phyloP scores from a whole-genome alignment of 2,329 filamentous ascomycete species.

The Penicillium digitatum region DNA sequence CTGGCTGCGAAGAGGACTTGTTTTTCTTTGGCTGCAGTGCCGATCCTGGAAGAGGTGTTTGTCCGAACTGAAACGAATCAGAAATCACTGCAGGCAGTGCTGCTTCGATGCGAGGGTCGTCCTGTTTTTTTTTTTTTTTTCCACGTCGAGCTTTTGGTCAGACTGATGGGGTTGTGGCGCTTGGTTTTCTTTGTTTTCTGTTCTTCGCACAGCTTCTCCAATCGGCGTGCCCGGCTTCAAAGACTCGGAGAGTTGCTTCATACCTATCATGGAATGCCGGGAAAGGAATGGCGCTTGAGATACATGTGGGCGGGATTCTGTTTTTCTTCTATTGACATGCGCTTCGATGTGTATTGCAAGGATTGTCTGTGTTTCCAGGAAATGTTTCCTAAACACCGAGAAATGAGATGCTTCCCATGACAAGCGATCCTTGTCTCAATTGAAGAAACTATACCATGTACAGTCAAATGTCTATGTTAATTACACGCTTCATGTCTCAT shows the following conservation, averaged over 20 bases:
- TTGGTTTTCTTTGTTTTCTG: not conserved
- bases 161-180: not conserved
- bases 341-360: not conserved
- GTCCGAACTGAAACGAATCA: not conserved
- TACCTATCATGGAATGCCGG: not conserved
- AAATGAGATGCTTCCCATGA: not conserved
- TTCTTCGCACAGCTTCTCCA: not conserved
- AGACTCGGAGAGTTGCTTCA: not conserved
- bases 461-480: conserved; percentile 4
- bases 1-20: not conserved
- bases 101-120: conserved; percentile 3
- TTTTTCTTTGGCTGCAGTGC: not conserved
- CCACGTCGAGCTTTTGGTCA: conserved; percentile 3
- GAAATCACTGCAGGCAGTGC: conserved; percentile 14
- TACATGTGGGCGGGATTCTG: not conserved
- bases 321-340: not conserved
- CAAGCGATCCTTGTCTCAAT: conserved; percentile 3
- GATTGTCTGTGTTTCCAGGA: not conserved
- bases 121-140: conserved; percentile 4
- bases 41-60: not conserved
- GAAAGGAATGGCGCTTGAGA: not conserved
- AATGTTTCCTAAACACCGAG: not conserved
- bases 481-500: conserved; percentile 7
- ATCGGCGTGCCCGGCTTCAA: not conserved
- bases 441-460: conserved; percentile 3